These are phyloP conservation scores for Aspergillus candidus DNA, from an alignment of 2,329 filamentous ascomycete species.

Conservation along the genomic window DNA sequence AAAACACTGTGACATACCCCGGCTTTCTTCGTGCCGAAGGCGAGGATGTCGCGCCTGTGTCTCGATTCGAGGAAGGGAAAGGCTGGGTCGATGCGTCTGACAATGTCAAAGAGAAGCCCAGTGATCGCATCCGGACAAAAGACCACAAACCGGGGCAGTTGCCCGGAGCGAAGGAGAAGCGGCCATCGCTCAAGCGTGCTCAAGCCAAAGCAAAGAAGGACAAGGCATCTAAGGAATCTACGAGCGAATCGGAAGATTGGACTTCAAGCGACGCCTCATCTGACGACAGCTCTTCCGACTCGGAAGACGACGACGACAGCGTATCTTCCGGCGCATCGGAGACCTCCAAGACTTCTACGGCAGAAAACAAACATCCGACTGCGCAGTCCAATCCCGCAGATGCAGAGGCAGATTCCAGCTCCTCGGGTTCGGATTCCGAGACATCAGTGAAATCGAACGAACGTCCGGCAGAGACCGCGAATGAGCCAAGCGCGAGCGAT, in stretches of 20 bases:
- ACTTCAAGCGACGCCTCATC: conserved; percentile 30
- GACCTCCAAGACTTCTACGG: conserved; percentile 20
- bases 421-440: too few species aligned
- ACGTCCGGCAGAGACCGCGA: neutral
- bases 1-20: conserved; percentile 74
- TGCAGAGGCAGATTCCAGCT: neutral
- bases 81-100: conserved; percentile 84
- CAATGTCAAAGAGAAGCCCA: conserved; percentile 53
- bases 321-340: conserved; percentile 21
- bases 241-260: conserved; percentile 26
- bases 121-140: conserved; percentile 24
- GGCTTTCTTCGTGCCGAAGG: conserved; percentile 64
- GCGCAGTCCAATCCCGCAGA: conserved; percentile 17
- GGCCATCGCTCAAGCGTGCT: conserved; percentile 11
- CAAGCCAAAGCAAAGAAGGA: conserved; percentile 12
- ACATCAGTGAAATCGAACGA: too few species aligned
- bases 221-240: conserved; percentile 10
- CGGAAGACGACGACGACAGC: conserved; percentile 21
- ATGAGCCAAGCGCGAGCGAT: conserved; percentile 22
- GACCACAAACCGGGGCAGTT: conserved; percentile 27
- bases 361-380: too few species aligned
- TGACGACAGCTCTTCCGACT: conserved; percentile 20
- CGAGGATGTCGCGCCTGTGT: conserved; percentile 43
- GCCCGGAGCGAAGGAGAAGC: conserved; percentile 27
- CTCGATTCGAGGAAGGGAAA: conserved; percentile 71